Evolutionary conservation across 2,329 filamentous ascomycete species (phyloP), one percentile per base, ranked within the genome.

Genomic region (Curvularia sp.): DNA sequence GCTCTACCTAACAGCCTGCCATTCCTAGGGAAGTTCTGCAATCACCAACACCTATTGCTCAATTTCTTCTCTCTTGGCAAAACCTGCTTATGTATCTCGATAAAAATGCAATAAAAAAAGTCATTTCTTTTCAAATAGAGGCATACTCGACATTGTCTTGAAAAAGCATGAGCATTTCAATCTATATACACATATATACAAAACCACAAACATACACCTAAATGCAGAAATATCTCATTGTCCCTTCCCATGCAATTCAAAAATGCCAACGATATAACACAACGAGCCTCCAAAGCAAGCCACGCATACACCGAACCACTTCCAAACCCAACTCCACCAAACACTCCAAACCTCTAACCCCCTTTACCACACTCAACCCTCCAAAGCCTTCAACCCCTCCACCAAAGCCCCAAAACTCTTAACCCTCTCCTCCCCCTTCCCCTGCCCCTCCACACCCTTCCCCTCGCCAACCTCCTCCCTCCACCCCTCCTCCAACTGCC

Each of bases 321-420:
- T 15, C 20, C 20, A 43, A 22, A 15, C 2, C 30, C 41, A 12
- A 15, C 13, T 15, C 10, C 18, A 15, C 7, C 6, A 43, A 28
- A 8, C 6, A 22, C 22, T 15, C 7, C 1, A 26, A 7, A 26
- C 4, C 1, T 12, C 7, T n/a, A 35, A 35, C 12, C 3, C 13
- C 5, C 12, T 2, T 6, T n/a, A 13, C 13, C 7, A 20, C 15
- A 31, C 18, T 46, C 65, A 58, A 57, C 51, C 52, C 18, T 74
- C 69, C 31, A 73, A 50, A 10, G 52, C 69, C 57, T 66, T 71
- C 60, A 77, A 49, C 30, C 74, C 74, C 8, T 64, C 64, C 46
- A 77, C 43, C 55, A 77, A 57, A 33, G 30, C 51, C 22, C 61
- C 63, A 57, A 73, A 67, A 9, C 59, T 54, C 66, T 68, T 68